A percentile compares a stretch with the other conserved stretches of the same genome.
phyloP scores from a whole-genome alignment of 331 rosid species.

The Telfairia occidentalis region DNA sequence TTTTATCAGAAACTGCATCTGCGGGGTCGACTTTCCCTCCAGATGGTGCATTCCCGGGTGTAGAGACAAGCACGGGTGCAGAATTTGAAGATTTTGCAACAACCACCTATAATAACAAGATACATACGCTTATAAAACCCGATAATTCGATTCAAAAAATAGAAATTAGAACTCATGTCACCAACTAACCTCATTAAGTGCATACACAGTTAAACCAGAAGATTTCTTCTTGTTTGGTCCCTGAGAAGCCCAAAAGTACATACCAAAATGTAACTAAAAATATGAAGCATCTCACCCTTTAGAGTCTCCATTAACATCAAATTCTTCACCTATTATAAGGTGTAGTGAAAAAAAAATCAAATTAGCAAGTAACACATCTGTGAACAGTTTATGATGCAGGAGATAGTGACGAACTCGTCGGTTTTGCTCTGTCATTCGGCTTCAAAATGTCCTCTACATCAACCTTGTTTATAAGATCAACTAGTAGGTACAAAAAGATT shows the following conservation, averaged over 20 bases:
- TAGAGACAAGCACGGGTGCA: constrained; percentile 30
- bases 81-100: constrained; percentile 50
- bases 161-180: not conserved
- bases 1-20: constrained; percentile 24
- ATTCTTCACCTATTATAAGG: not conserved
- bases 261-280: not conserved
- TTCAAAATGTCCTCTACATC: not conserved
- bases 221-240: constrained; percentile 31
- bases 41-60: constrained; percentile 25
- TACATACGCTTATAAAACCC: not conserved
- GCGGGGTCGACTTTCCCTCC: constrained; percentile 27
- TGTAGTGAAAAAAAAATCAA: not conserved
- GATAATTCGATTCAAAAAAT: not conserved
- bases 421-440: not conserved
- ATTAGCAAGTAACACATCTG: not conserved
- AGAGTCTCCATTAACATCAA: not conserved
- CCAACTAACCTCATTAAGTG: constrained; percentile 46
- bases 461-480: not conserved
- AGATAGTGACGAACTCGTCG: not conserved
- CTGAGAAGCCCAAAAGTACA: constrained; percentile 24
- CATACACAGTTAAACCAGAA: constrained; percentile 31
- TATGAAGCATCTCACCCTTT: not conserved
- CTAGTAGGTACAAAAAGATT: not conserved
- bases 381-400: not conserved
- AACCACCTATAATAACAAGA: constrained; percentile 24